Evolutionary conservation across 176 grass and related monocot genomes (phyloP).

Genomic region (Triticum monococcum): DNA sequence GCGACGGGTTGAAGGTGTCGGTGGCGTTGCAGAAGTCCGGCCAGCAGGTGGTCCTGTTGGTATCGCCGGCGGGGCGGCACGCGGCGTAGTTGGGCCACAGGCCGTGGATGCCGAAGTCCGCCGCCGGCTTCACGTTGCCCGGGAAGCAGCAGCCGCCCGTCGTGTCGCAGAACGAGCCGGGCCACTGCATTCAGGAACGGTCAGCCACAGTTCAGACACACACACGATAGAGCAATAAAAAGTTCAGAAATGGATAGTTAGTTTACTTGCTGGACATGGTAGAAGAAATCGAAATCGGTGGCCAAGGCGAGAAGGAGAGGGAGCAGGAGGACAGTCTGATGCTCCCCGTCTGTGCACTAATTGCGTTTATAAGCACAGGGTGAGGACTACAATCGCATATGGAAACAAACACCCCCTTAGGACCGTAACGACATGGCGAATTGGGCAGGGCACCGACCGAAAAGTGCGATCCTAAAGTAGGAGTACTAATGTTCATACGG

Average conservation of each 20-base stretch:
- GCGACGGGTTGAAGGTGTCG: background rate
- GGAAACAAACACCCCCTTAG: no score
- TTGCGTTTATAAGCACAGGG: no score
- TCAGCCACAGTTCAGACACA: background rate
- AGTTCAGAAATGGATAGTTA: background rate
- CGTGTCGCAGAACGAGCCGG: constrained; percentile 62
- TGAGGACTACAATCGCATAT: no score
- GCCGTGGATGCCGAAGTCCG: constrained; percentile 68
- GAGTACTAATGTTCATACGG: background rate
- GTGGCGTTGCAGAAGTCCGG: constrained; percentile 21
- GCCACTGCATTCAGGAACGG: constrained; percentile 42
- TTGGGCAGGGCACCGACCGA: no score
- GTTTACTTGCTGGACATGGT: constrained; percentile 60
- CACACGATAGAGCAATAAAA: background rate
- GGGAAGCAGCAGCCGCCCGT: constrained; percentile 55
- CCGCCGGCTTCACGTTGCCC: constrained; percentile 39
- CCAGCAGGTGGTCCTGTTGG: background rate
- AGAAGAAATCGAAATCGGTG: constrained; percentile 70
- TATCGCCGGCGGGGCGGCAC: background rate
- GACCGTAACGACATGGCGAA: no score
- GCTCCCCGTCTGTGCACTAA: no score
- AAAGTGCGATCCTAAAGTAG: no score
- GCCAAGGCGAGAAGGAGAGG: background rate
- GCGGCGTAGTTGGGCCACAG: constrained; percentile 67
- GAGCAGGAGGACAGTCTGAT: background rate